Base-by-base conservation (phyloP, 208 protist genomes). In the Acanthamoeba castellanii region DNA sequence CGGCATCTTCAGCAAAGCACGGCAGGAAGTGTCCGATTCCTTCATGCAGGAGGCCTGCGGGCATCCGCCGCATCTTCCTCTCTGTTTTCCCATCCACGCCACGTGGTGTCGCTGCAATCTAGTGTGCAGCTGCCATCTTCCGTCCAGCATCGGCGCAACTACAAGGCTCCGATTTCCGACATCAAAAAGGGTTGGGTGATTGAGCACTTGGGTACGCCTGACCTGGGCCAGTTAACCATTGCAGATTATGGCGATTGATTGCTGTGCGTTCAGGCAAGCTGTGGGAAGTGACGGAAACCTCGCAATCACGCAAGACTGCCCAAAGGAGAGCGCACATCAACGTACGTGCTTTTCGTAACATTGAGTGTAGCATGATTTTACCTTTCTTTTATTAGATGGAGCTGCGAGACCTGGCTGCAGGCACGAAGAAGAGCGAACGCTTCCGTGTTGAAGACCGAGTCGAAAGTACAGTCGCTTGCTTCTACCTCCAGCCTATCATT, bases 151-250 rank as follows among this genome's bases (percentile, higher is more conserved):
- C 16, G 25, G 72, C 74, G 74, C 37, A 52, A 84, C 42, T 84
- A 84, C 42, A 84, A 84, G 42, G 74, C 74, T 3, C 74, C 74
- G 37, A 52, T 84, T 11, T n/a, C 74, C 37, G 74, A 84, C 37
- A 84, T 84, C 74, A 84, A 55, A 37, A 84, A 84, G 74, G 74
- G 74, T 30, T 84, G 74, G 74, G 74, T 84, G 18, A 84, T 84
- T 37, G 74, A 84, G 20, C 74, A 84, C 27, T 55, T 84, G 32
- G 74, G 74, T 84, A 55, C 74, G 7, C 59, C 59, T 66, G 16
- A 8, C 59, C 55, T 13, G 20, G 11, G 16, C 14, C 16, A 2
- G 9, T 25, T 14, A 50, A 47, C n/a, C n/a, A 25, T 81, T 11
- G 14, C 20, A 70, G 16, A 30, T 5, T 7, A 1, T 70, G 61